Base-by-base conservation (phyloP, 2,329 filamentous ascomycete species). In the Exophiala mesophila region DNA sequence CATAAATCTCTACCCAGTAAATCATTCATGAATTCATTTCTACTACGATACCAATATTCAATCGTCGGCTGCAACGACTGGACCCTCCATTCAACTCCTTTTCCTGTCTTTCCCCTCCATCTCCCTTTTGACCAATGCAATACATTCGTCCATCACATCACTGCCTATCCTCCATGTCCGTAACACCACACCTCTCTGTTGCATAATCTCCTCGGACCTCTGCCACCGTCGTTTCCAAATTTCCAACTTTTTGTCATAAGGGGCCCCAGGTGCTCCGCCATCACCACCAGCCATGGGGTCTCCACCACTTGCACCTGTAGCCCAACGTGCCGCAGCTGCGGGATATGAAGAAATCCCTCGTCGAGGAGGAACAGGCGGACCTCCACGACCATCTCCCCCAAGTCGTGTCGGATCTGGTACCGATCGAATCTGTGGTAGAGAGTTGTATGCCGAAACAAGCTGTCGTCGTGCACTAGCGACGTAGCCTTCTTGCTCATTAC, bases 161-260 rank as follows among this genome's bases (percentile, higher is more conserved):
- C 55, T 57, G 1, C 70, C 70, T 5, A 66, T 63, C 35, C 68
- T 63, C 70, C 70, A 73, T 44, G 61, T 67, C 28, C 61, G 58
- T 15, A 73, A 51, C 7, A 69, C 58, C 15, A 73, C 67, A 1
- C 65, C 66, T 13, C 65, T 57, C 4, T 63, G 53, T 2, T 62
- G 57, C 24, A 73, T 59, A 12, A 69, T 61, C 3, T 66, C 63
- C 19, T 63, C 63, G 1, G 70, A 67, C 3, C 67, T 59, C 30
- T 62, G 63, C 70, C 70, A 73, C 21, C 70, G 63, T 18, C 69
- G 63, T 30, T 60, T 59, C 70, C 70, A 73, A 6, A 71, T 55
- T 41, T 73, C 70, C 42, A 72, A 65, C 6, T 69, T 68, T 43
- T 70, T 72, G 39, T 66, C 71, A 3, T 63, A 62, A 6, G 51